phyloP scores from a whole-genome alignment of 2,329 filamentous ascomycete species.

The Sporothrix dimorphospora region DNA sequence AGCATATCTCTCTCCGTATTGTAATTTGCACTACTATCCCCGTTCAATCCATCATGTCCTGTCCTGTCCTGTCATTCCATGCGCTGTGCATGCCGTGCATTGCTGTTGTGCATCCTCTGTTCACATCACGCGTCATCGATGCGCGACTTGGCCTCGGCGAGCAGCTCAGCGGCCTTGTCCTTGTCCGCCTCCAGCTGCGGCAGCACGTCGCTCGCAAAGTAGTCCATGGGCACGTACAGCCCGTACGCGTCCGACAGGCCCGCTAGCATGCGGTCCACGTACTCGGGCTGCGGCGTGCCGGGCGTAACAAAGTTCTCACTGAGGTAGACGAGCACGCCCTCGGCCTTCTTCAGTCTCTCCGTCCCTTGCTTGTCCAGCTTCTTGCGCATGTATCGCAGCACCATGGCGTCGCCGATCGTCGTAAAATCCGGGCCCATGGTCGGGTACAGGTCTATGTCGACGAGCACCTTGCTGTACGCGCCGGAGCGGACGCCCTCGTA shows the following conservation, averaged over 20 bases:
- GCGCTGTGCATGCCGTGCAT: background rate
- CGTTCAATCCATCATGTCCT: background rate
- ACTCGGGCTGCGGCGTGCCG: constrained; percentile 46
- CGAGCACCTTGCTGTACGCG: constrained; percentile 43
- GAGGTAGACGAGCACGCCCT: constrained; percentile 47
- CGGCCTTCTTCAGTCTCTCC: constrained; percentile 34
- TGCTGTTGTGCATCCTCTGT: background rate
- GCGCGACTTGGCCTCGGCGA: background rate
- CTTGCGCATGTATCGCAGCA: too few relatives aligned
- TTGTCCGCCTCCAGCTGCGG: background rate
- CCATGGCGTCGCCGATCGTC: too few relatives aligned
- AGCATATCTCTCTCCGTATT: background rate
- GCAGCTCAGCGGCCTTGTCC: too few relatives aligned
- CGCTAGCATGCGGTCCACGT: constrained; percentile 46
- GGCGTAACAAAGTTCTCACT: constrained; percentile 42
- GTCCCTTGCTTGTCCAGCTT: background rate
- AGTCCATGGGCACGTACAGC: constrained; percentile 37
- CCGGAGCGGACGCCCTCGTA: constrained; percentile 47
- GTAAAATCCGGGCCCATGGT: background rate
- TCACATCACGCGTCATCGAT: background rate
- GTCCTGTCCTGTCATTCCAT: background rate
- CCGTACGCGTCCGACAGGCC: constrained; percentile 44
- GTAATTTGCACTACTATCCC: background rate
- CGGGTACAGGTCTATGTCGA: constrained; percentile 32
- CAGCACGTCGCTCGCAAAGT: background rate